phyloP scores from a whole-genome alignment of 2,329 filamentous ascomycete species.

The Aaosphaeria arxii region DNA sequence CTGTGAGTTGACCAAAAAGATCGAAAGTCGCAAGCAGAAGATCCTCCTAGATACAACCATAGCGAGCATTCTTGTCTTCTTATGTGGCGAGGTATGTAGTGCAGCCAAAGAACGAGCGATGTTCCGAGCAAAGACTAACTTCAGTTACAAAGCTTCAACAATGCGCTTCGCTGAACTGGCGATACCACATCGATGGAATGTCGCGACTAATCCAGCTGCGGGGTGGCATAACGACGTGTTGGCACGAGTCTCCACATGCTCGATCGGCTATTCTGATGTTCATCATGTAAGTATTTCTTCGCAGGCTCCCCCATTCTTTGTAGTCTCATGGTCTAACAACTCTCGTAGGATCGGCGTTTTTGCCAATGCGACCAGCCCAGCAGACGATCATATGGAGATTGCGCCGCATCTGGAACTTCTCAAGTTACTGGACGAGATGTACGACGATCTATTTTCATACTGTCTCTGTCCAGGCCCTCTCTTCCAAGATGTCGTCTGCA shows the following conservation, averaged over 20 bases:
- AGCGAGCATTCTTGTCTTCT: conserved; percentile 24
- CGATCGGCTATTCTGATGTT: conserved; percentile 19
- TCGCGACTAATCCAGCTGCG: conserved; percentile 24
- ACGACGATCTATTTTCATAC: conserved; percentile 26
- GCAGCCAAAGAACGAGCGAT: neutral
- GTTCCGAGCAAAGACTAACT: neutral
- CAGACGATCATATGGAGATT: conserved; percentile 21
- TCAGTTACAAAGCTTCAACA: conserved; percentile 18
- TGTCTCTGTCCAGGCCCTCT: conserved; percentile 21
- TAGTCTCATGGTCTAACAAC: neutral
- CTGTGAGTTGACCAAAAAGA: conserved; percentile 8
- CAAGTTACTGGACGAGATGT: conserved; percentile 14
- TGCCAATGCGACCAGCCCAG: conserved; percentile 24
- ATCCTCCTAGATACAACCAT: conserved; percentile 22
- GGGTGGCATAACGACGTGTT: conserved; percentile 19
- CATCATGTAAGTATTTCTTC: conserved; percentile 15
- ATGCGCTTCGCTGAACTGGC: conserved; percentile 18
- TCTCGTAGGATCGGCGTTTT: conserved; percentile 17
- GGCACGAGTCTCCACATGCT: conserved; percentile 14
- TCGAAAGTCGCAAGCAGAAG: conserved; percentile 4
- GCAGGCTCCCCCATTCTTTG: neutral
- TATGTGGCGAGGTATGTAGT: conserved; percentile 23
- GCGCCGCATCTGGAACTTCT: conserved; percentile 10
- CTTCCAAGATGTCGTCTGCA: conserved; percentile 21
- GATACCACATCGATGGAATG: conserved; percentile 24